A percentile compares a stretch with the other conserved stretches of the same genome.
phyloP scores from a whole-genome alignment of 2,329 filamentous ascomycete genomes.

The Aspergillus viridinutans region DNA sequence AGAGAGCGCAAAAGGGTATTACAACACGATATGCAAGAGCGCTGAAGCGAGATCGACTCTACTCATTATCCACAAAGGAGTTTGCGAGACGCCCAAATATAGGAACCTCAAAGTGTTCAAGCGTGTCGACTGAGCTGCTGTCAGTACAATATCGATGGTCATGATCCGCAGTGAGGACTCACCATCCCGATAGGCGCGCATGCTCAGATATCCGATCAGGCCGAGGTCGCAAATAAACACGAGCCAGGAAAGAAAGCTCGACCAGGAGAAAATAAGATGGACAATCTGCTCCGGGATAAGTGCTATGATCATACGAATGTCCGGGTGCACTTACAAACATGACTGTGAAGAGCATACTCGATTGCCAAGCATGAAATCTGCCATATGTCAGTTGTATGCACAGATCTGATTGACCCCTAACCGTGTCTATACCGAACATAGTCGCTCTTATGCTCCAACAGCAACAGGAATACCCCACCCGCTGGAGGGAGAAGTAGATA shows the following conservation, averaged over 20 bases:
- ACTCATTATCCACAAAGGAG: constrained; percentile 86
- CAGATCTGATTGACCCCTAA: not conserved
- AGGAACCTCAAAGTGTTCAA: constrained; percentile 74
- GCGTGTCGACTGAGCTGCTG: constrained; percentile 52
- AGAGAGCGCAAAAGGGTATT: not conserved
- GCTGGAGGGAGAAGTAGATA: constrained; percentile 82
- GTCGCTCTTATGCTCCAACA: constrained; percentile 91
- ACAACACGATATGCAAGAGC: not conserved
- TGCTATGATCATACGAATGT: not conserved
- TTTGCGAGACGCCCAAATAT: constrained; percentile 82
- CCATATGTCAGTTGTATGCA: constrained; percentile 3
- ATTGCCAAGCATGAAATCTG: constrained; percentile 97
- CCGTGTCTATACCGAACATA: constrained; percentile 69
- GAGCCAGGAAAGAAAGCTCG: constrained; percentile 75
- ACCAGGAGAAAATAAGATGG: constrained; percentile 85
- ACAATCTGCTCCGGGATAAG: constrained; percentile 56
- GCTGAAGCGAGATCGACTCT: not conserved
- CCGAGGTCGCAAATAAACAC: constrained; percentile 71
- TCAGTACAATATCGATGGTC: constrained; percentile 5
- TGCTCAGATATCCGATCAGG: constrained; percentile 70
- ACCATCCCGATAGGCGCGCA: constrained; percentile 81
- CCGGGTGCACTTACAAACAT: constrained; percentile 46
- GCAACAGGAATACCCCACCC: constrained; percentile 76
- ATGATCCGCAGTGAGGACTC: constrained; percentile 30
- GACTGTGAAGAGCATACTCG: constrained; percentile 73